Base-by-base conservation (phyloP, 1,139 yeast genomes). In the Yamadazyma diddensiae region DNA sequence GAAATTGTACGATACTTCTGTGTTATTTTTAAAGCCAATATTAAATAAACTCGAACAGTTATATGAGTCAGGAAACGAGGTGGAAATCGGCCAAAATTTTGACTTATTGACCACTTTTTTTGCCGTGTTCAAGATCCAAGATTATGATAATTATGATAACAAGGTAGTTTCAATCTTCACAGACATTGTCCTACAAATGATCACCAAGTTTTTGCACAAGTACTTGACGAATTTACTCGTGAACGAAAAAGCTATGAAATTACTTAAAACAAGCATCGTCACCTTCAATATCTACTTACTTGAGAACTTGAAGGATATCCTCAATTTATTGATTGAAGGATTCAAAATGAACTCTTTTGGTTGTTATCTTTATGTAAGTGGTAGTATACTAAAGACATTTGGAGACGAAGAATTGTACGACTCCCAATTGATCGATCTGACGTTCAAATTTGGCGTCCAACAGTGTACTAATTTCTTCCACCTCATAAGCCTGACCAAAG, bases 341-440 rank as follows among this genome's bases (percentile, higher is more conserved):
- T 90, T 87, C 60, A 70, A 78, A 30, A 60, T 64, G 29, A 82
- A 82, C 21, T 76, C 79, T 27, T 77, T 64, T 50, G 97, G 97
- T 2, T 85, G 95, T 54, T 90, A 82, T 52, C 62, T 90, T 37
- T 90, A 95, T 94, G 94, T 86, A 12, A 82, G 95, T 3, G 97
- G 96, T 4, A 73, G 85, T 4, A 64, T 87, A 19, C 77, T 90
- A 33, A 76, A 87, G 39, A 94, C 85, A 42, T 88, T 74, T 57
- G 82, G 85, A 18, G 86, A 79, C 51, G 85, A 77, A 36, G 48
- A 45, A 26, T 24, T 31, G 65, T 65, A 37, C 56, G 70, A 27
- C 47, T 59, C 17, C 51, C 52, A 5, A 59, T 53, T 19, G 50
- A 67, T 34, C 59, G 67, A 41, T 57, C 59, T 30, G 58, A 71